Conservation (phyloP, 306 rosid species). For the Ammopiptanthus mongolicus region DNA sequence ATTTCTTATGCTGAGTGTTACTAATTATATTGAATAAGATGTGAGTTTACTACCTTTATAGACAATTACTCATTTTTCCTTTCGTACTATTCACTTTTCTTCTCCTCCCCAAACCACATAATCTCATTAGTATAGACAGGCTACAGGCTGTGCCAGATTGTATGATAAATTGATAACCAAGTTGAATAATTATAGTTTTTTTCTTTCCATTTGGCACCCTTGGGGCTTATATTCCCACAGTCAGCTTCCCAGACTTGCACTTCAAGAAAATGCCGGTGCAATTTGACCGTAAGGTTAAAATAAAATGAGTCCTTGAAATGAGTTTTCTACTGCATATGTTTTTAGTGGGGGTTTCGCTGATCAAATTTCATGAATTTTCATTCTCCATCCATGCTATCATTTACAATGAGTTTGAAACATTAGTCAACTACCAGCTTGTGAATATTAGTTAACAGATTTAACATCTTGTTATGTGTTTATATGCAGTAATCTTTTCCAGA, state of each 20-base stretch:
- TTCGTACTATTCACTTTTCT: not conserved
- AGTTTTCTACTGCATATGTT: not conserved
- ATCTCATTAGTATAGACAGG: not conserved
- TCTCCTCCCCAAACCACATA: not conserved
- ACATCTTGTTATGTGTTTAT: constrained; percentile 23
- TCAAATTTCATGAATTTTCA: not conserved
- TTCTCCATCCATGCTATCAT: not conserved
- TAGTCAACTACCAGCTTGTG: not conserved
- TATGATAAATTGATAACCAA: not conserved
- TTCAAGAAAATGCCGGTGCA: not conserved
- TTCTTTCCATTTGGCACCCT: not conserved
- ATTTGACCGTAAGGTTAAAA: not conserved
- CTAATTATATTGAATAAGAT: not conserved
- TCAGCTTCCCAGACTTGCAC: not conserved
- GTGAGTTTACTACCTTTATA: not conserved
- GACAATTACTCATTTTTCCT: not conserved
- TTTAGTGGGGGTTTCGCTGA: not conserved
- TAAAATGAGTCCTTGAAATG: not conserved
- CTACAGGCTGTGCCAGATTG: not conserved
- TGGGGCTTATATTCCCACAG: not conserved
- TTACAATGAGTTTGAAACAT: not conserved
- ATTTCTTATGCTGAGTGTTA: not conserved
- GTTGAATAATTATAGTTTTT: not conserved
- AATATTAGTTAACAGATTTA: constrained; percentile 12
- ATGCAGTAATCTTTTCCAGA: constrained; percentile 70